A percentile compares a stretch with the other conserved stretches of the same genome.
These are phyloP conservation scores for Talaromyces nanjingensis DNA, from an alignment of 495 filamentous ascomycete genomes.

Conservation along the genomic window DNA sequence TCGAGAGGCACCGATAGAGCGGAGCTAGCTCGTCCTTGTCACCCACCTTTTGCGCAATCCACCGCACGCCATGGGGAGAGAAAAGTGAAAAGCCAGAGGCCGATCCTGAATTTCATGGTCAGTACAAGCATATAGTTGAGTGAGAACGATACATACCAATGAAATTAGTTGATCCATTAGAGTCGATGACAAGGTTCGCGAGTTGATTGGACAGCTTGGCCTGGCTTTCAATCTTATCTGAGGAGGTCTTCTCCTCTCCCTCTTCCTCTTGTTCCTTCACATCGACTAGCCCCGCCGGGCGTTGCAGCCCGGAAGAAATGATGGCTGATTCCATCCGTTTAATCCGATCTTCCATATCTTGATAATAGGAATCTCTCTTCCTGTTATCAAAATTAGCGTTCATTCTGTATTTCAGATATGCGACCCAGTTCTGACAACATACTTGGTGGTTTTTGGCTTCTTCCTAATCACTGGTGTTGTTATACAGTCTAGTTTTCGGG, in stretches of 20 bases:
- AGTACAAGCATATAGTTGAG: neutral
- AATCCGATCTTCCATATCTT: constrained; percentile 6
- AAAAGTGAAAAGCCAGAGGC: constrained; percentile 7
- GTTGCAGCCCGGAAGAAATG: constrained; percentile 1
- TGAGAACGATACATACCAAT: constrained; percentile 1
- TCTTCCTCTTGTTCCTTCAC: neutral
- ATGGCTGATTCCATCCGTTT: constrained; percentile 7
- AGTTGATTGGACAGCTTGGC: constrained; percentile 5
- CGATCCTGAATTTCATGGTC: neutral
- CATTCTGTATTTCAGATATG: neutral
- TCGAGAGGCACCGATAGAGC: neutral
- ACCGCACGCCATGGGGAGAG: constrained; percentile 1
- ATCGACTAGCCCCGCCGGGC: neutral
- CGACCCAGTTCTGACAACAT: neutral
- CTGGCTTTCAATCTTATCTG: constrained; percentile 4
- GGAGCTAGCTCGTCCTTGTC: constrained; percentile 3
- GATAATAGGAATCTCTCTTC: constrained; percentile 1
- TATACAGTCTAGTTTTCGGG: constrained; percentile 5
- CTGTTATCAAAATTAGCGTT: neutral
- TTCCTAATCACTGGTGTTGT: constrained; percentile 5
- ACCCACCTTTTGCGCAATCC: constrained; percentile 3
- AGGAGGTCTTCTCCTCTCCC: neutral
- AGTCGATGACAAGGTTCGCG: constrained; percentile 3
- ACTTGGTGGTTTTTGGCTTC: neutral
- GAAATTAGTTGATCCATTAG: constrained; percentile 7